phyloP scores from a whole-genome alignment of 106 monocot species.

The Dendrobium nobile region DNA sequence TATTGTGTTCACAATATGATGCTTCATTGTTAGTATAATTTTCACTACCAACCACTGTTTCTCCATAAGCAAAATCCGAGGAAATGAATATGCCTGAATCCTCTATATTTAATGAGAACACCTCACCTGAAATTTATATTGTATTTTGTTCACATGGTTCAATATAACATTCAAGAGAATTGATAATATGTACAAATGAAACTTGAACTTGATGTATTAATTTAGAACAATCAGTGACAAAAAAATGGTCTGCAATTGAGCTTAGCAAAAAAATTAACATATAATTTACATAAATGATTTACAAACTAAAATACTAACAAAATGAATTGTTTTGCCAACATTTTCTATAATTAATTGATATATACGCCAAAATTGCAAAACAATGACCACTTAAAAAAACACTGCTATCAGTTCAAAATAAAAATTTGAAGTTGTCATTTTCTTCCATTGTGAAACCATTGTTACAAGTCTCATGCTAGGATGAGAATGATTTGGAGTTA shows the following conservation, averaged over 20 bases:
- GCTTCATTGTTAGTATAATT: background rate
- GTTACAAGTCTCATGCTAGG: background rate
- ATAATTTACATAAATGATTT: background rate
- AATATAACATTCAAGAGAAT: background rate
- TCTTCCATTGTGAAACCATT: background rate
- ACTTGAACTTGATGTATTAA: background rate
- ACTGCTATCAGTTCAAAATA: background rate
- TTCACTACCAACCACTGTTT: background rate
- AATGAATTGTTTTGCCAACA: background rate
- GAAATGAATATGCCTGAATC: background rate
- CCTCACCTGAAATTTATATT: conserved; percentile 1
- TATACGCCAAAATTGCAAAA: background rate
- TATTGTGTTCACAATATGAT: background rate
- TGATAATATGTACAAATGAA: background rate
- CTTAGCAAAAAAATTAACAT: background rate
- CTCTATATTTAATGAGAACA: background rate
- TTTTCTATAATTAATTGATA: background rate
- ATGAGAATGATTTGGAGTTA: background rate
- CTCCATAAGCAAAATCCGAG: background rate
- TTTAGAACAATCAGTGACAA: background rate
- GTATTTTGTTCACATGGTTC: background rate
- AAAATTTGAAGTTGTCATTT: background rate
- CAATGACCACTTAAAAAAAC: background rate
- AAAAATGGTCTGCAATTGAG: background rate
- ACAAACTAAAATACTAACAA: background rate